phyloP scores from a whole-genome alignment of 129 eudicot species.

The sunflower (Helianthus annuus) region HanXRQr2.0-SUNRISE NC_035440.2:68551695-68552194 shows the following conservation, averaged over 20 bases:
- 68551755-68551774: conserved; percentile 90
- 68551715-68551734: conserved; percentile 97
- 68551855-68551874: conserved; percentile 2
- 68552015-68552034: conserved; percentile 90
- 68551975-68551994: conserved; percentile 92
- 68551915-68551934: conserved; percentile 45
- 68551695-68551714: conserved; percentile 87
- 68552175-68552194: too few relatives aligned
- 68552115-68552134: too few relatives aligned
- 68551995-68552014: conserved; percentile 73
- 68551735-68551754: conserved; percentile 77
- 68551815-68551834: conserved; percentile 80
- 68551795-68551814: conserved; percentile 95
- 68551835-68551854: conserved; percentile 74
- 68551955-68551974: conserved; percentile 72
- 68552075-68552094: conserved; percentile 42
- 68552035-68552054: conserved; percentile 81
- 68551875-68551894: background rate
- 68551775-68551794: conserved; percentile 93
- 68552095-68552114: background rate
- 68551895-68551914: background rate
- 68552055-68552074: conserved; percentile 74
- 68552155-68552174: too few relatives aligned
- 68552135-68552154: too few relatives aligned
- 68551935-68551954: conserved; percentile 65